Percentiles rank a stretch among this genome's conserved stretches.
These are phyloP conservation scores for Camillea tinctor DNA, from an alignment of 2,329 filamentous ascomycete genomes.

Conservation along the genomic window DNA sequence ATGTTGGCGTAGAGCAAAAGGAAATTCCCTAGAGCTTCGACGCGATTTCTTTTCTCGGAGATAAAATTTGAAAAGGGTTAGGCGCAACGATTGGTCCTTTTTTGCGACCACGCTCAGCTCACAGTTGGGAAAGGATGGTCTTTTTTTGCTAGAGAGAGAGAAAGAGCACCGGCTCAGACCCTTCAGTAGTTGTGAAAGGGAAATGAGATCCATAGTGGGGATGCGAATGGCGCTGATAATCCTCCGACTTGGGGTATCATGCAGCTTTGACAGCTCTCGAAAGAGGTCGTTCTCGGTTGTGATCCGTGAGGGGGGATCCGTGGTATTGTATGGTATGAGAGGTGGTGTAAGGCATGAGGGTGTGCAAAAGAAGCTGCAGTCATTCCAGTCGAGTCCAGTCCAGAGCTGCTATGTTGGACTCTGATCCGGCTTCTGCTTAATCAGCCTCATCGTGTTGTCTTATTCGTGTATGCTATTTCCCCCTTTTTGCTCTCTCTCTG, in stretches of 20 bases:
- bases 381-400: neutral
- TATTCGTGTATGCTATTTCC: neutral
- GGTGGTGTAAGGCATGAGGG: conserved; percentile 1
- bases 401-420: neutral
- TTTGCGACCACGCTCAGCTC: conserved; percentile 1
- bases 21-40: neutral
- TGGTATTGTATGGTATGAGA: neutral
- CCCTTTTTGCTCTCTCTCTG: no score
- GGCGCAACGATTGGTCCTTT: conserved; percentile 2
- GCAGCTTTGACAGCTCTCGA: conserved; percentile 19
- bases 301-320: conserved; percentile 18
- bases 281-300: neutral
- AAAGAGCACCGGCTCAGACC: neutral
- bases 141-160: neutral
- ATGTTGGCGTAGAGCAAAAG: neutral
- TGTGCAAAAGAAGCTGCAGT: conserved; percentile 8
- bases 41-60: conserved; percentile 18
- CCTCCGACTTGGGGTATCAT: conserved; percentile 22
- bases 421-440: neutral
- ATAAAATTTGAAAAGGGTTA: conserved; percentile 22
- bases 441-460: neutral
- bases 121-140: neutral
- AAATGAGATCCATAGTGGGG: conserved; percentile 2
- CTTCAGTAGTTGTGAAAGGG: neutral
- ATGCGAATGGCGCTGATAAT: conserved; percentile 17